Evolutionary conservation across 345 rosid genomes (phyloP).

Genomic region (Isatis tinctoria): DNA sequence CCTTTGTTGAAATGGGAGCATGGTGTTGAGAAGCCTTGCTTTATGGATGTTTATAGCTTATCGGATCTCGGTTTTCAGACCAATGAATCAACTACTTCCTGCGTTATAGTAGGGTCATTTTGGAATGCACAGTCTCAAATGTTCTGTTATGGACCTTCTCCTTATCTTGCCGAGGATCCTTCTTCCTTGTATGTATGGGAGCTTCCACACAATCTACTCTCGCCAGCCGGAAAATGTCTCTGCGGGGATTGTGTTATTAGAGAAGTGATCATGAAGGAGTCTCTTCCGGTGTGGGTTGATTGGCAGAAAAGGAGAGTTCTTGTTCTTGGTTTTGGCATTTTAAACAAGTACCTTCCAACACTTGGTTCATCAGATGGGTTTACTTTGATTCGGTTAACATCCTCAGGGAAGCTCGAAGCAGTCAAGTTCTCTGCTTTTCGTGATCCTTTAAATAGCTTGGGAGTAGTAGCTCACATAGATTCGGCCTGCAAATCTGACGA

Average conservation of each 20-base stretch:
- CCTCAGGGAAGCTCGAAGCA: conserved; percentile 68
- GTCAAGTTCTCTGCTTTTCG: conserved; percentile 47
- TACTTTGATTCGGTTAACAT: conserved; percentile 57
- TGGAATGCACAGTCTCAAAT: conserved; percentile 60
- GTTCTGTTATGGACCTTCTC: conserved; percentile 63
- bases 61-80: conserved; percentile 52
- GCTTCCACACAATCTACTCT: conserved; percentile 49
- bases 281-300: conserved; percentile 58
- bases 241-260: conserved; percentile 58
- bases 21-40: conserved; percentile 50
- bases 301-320: conserved; percentile 62
- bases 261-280: conserved; percentile 42
- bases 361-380: conserved; percentile 44
- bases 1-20: conserved; percentile 70
- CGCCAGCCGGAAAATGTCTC: conserved; percentile 43
- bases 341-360: conserved; percentile 36
- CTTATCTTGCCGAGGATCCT: conserved; percentile 32
- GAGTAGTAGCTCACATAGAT: conserved; percentile 35
- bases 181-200: conserved; percentile 52
- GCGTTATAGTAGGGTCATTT: conserved; percentile 63
- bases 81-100: conserved; percentile 40
- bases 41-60: conserved; percentile 50
- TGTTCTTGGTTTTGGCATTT: conserved; percentile 57
- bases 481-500: conserved; percentile 11
- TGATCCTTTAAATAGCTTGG: conserved; percentile 28